Percentiles rank a stretch among this genome's conserved stretches.
Evolutionary conservation across 2,329 filamentous ascomycete genomes (phyloP).

Genomic region (Myriosclerotinia scirpicola): DNA sequence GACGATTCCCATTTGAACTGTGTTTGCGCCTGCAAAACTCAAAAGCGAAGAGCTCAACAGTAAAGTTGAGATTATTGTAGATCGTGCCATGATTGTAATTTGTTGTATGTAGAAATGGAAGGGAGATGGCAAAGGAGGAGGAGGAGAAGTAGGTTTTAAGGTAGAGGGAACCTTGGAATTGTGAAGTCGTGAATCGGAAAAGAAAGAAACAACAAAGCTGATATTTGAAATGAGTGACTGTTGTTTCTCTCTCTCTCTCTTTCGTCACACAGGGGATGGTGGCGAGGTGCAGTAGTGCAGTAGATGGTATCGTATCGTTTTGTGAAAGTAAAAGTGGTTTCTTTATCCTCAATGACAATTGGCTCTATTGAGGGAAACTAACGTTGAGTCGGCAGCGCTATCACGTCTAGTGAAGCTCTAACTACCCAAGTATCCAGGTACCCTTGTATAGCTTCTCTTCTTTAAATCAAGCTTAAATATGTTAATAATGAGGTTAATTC

Average conservation of each 20-base stretch:
- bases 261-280: not conserved
- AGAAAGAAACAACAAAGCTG: not conserved
- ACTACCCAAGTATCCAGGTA: not conserved
- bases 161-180: no score
- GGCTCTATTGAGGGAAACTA: not conserved
- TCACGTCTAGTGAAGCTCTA: not conserved
- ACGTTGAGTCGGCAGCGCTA: not conserved
- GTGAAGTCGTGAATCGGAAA: not conserved
- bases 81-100: conserved; percentile 9
- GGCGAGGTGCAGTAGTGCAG: conserved; percentile 5
- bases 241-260: not conserved
- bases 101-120: not conserved
- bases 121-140: not conserved
- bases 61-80: conserved; percentile 10
- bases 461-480: conserved; percentile 1
- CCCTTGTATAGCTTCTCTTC: not conserved
- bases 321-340: not conserved
- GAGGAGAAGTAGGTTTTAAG: not conserved
- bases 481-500: not conserved
- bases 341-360: conserved; percentile 4
- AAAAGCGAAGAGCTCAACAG: conserved; percentile 20
- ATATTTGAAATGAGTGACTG: conserved; percentile 5
- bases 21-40: conserved; percentile 9
- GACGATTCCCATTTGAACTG: conserved; percentile 33
- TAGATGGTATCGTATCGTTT: not conserved